Evolutionary conservation across 2,329 filamentous ascomycete species (phyloP).

Genomic region (Verticillium isaacii): DNA sequence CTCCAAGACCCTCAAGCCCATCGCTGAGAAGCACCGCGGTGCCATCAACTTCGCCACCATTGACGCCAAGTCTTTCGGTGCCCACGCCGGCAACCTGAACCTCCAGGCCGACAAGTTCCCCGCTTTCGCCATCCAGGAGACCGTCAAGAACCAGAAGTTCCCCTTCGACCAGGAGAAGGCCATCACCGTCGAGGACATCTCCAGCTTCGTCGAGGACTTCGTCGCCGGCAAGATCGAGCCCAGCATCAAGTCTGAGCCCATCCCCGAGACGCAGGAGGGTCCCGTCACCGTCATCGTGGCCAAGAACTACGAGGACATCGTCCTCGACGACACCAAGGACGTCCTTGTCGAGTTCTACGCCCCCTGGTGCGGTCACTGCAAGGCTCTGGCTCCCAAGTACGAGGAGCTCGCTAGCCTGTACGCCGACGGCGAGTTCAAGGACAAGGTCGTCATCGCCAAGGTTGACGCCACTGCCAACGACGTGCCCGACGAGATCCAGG

Average conservation of each 20-base stretch:
- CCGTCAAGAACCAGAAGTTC: slow-evolving; percentile 93
- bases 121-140: slow-evolving; percentile 96
- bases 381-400: slow-evolving; percentile 93
- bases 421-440: slow-evolving; percentile 71
- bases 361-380: slow-evolving; percentile 99
- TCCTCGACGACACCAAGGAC: slow-evolving; percentile 92
- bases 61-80: slow-evolving; percentile 88
- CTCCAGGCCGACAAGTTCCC: slow-evolving; percentile 94
- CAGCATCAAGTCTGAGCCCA: slow-evolving; percentile 96
- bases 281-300: slow-evolving; percentile 85
- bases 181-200: slow-evolving; percentile 67
- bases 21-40: slow-evolving; percentile 90
- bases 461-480: slow-evolving; percentile 96
- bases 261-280: slow-evolving; percentile 90
- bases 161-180: slow-evolving; percentile 82
- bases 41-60: slow-evolving; percentile 97
- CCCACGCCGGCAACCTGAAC: slow-evolving; percentile 95
- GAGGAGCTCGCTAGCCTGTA: slow-evolving; percentile 82
- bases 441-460: slow-evolving; percentile 91
- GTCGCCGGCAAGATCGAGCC: slow-evolving; percentile 83
- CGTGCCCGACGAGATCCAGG: slow-evolving; percentile 91
- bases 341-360: slow-evolving; percentile 98
- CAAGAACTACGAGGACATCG: slow-evolving; percentile 87
- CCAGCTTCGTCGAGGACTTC: slow-evolving; percentile 82
- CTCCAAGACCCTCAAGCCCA: slow-evolving; percentile 70